These are phyloP conservation scores for Hibiscus trionum DNA, from an alignment of 345 rosid genomes.

Conservation along the genomic window DNA sequence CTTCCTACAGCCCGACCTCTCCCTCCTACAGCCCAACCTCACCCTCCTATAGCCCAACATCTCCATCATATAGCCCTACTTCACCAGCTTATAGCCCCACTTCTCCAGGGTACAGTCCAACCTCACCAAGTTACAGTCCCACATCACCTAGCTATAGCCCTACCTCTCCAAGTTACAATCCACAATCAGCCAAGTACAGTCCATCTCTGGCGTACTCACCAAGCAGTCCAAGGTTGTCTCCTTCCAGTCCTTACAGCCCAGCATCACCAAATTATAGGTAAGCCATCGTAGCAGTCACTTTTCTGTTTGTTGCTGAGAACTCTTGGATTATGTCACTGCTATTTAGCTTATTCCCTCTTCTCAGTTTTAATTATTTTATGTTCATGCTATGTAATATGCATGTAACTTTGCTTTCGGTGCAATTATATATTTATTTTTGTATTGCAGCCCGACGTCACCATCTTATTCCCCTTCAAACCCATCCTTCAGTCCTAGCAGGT, in stretches of 20 bases:
- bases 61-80: constrained; percentile 63
- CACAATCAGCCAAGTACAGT: constrained; percentile 62
- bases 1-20: constrained; percentile 73
- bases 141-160: constrained; percentile 71
- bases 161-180: constrained; percentile 56
- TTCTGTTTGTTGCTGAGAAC: background rate
- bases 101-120: constrained; percentile 72
- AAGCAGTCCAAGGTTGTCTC: constrained; percentile 80
- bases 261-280: constrained; percentile 94
- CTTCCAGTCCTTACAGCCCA: constrained; percentile 92
- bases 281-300: background rate
- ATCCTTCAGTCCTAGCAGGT: constrained; percentile 95
- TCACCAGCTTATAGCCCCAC: constrained; percentile 71
- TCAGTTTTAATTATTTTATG: background rate
- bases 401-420: background rate
- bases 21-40: constrained; percentile 74
- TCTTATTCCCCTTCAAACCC: constrained; percentile 91
- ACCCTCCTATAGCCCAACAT: constrained; percentile 58
- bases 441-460: constrained; percentile 48
- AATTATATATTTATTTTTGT: background rate
- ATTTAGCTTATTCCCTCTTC: background rate
- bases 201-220: constrained; percentile 91
- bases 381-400: background rate
- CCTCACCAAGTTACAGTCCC: constrained; percentile 71
- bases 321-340: background rate